A percentile compares a stretch with the other conserved stretches of the same genome.
Evolutionary conservation across 2,329 filamentous ascomycete genomes (phyloP).

Genomic region (Ceratocystis alfenasii): DNA sequence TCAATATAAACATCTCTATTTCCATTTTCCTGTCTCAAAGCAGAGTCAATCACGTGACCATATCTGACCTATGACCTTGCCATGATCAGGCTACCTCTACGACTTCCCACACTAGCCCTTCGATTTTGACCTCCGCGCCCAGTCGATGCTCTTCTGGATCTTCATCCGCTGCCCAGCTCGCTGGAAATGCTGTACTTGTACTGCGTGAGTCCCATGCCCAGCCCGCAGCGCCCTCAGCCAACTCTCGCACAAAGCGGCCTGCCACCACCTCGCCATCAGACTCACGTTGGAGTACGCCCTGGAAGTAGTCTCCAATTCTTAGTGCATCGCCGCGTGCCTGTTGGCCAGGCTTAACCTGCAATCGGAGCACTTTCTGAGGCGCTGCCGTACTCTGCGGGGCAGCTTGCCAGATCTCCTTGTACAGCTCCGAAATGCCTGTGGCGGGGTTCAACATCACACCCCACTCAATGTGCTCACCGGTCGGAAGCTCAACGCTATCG

Average conservation of each 20-base stretch:
- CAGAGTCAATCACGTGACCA: not conserved
- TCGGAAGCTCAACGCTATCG: slow-evolving; percentile 37
- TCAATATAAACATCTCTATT: too few species aligned
- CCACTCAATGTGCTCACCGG: slow-evolving; percentile 40
- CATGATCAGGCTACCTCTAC: slow-evolving; percentile 9
- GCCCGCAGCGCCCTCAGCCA: not conserved
- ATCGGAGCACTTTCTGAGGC: not conserved
- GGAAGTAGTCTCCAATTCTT: slow-evolving; percentile 13
- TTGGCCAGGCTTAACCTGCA: not conserved
- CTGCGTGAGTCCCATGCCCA: slow-evolving; percentile 16
- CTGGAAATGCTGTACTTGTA: not conserved
- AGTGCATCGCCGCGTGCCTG: slow-evolving; percentile 8
- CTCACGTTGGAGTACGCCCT: slow-evolving; percentile 14
- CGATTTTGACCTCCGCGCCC: not conserved
- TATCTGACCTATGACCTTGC: not conserved
- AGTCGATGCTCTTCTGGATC: not conserved
- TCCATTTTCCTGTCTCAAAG: too few species aligned
- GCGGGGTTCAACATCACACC: slow-evolving; percentile 49
- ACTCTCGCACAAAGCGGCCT: not conserved
- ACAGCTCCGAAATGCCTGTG: slow-evolving; percentile 39
- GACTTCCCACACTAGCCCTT: slow-evolving; percentile 14
- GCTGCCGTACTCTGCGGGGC: not conserved
- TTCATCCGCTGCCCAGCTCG: slow-evolving; percentile 7
- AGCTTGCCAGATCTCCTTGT: slow-evolving; percentile 53
- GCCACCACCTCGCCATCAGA: not conserved